A percentile compares a stretch with the other conserved stretches of the same genome.
phyloP scores from a whole-genome alignment of 352 stramenopile genomes.

The Globisporangium heterothallicum region DNA sequence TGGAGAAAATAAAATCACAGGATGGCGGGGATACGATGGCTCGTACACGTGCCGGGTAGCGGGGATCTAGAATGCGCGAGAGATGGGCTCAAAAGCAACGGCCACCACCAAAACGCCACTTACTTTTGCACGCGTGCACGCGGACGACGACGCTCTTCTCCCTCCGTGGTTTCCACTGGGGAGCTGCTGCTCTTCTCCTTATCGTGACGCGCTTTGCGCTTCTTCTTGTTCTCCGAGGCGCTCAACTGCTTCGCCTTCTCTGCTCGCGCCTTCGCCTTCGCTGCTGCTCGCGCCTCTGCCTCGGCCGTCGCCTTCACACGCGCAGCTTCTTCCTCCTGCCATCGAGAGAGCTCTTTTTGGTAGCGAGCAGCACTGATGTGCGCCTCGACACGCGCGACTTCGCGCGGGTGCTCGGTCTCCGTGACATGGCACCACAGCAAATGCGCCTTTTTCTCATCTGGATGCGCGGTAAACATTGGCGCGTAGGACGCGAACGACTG shows the following conservation, averaged over 20 bases:
- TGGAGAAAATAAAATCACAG: neutral
- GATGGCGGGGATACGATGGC: too few species aligned
- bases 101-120: neutral
- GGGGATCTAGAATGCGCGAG: neutral
- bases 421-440: constrained; percentile 69
- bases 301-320: constrained; percentile 19
- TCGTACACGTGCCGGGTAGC: too few species aligned
- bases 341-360: constrained; percentile 48
- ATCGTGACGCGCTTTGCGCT: neutral
- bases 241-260: constrained; percentile 12
- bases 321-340: constrained; percentile 39
- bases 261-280: constrained; percentile 6
- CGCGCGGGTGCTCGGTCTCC: constrained; percentile 43
- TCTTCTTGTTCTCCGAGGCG: neutral
- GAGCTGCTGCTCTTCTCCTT: neutral
- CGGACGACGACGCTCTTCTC: constrained; percentile 5
- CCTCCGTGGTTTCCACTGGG: neutral
- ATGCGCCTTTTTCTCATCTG: constrained; percentile 41
- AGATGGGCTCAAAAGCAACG: neutral
- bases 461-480: constrained; percentile 60
- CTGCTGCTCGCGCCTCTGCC: constrained; percentile 3
- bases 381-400: constrained; percentile 40
- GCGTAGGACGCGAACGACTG: constrained; percentile 48
- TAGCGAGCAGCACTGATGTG: constrained; percentile 50
- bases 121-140: constrained; percentile 5